Evolutionary conservation across 2,329 filamentous ascomycete genomes (phyloP), one percentile per base, ranked within the genome.

Genomic region (Tolypocladium album): DNA sequence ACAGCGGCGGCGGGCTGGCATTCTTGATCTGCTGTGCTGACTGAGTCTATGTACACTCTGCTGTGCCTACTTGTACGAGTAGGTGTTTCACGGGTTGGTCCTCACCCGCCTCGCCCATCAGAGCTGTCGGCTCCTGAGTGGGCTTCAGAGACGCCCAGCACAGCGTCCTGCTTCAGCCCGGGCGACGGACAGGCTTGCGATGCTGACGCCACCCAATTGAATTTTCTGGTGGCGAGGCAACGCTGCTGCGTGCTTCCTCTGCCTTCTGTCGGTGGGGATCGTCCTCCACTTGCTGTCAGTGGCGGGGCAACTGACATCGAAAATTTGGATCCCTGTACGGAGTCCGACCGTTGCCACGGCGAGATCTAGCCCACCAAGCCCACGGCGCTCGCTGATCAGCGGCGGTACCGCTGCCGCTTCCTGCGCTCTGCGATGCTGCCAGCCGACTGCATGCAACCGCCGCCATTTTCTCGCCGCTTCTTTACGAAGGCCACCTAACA

Each of bases 171-270:
- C 27, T 31, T 31, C 27, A 31, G 8, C 43, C 24, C 43, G n/a
- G 22, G n/a, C 43, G 5, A 13, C 45, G 22, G 3, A 52, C 17
- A 53, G n/a, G 27, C 50, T 53, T 31, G 31, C 50, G 31, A 36
- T 15, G 50, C 31, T 13, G 15, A 55, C 50, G 50, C 31, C 50
- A 55, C 50, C 11, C 20, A 52, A 53, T 58, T 60, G 47, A 58
- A 53, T 58, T 60, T 56, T 61, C 47, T 22, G 61, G 52, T 62
- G 59, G 43, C 62, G 53, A 60, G 59, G 45, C 61, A 64, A 61
- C 61, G 59, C 59, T 24, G 50, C 50, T 55, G 20, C 12, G 31
- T 12, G 31, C 50, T 55, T 55, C 50, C 31, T 22, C 50, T 55
- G 50, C 50, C 50, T 38, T 55, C 50, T 38, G 31, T 22, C 9